Evolutionary conservation across 768 basidiomycete species (phyloP).

Genomic region (Amanita brunnescens): DNA sequence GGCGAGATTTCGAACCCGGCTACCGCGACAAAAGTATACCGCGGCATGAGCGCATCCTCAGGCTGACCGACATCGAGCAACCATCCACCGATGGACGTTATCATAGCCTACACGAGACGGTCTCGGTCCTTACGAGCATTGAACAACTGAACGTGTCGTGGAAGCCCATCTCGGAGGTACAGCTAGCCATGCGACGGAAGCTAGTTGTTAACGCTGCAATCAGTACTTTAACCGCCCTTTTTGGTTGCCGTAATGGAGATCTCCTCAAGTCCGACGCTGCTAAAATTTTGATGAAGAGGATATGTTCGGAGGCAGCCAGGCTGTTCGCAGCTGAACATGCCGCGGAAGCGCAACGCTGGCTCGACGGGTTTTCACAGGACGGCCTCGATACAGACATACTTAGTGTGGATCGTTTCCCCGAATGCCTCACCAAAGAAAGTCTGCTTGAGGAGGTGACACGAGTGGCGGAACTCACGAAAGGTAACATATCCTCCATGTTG

Average conservation of each 20-base stretch:
- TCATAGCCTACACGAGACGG: slow-evolving; percentile 55
- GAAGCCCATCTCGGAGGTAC: slow-evolving; percentile 56
- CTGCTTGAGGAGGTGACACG: slow-evolving; percentile 51
- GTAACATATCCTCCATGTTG: slow-evolving; percentile 78
- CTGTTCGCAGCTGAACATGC: slow-evolving; percentile 49
- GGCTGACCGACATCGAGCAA: slow-evolving; percentile 48
- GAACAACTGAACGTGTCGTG: slow-evolving; percentile 52
- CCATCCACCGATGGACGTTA: slow-evolving; percentile 36
- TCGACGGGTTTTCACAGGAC: slow-evolving; percentile 20
- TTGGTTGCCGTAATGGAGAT: slow-evolving; percentile 75
- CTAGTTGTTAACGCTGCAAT: slow-evolving; percentile 75
- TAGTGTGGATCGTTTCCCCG: slow-evolving; percentile 33
- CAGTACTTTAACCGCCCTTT: slow-evolving; percentile 79
- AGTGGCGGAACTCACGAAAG: slow-evolving; percentile 47
- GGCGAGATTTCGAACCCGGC: slow-evolving; percentile 56
- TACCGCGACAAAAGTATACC: slow-evolving; percentile 27
- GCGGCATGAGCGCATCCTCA: slow-evolving; percentile 30
- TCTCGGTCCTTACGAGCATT: slow-evolving; percentile 51
- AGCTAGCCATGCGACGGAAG: slow-evolving; percentile 67
- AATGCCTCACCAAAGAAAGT: slow-evolving; percentile 30
- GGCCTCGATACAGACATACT: slow-evolving; percentile 19
- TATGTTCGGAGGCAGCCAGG: slow-evolving; percentile 66
- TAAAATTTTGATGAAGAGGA: slow-evolving; percentile 31
- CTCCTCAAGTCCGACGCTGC: slow-evolving; percentile 42
- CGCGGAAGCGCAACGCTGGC: slow-evolving; percentile 29